Evolutionary conservation across 306 rosid species (phyloP), one percentile per base, ranked within the genome.

Genomic region (Biancaea sappan): DNA sequence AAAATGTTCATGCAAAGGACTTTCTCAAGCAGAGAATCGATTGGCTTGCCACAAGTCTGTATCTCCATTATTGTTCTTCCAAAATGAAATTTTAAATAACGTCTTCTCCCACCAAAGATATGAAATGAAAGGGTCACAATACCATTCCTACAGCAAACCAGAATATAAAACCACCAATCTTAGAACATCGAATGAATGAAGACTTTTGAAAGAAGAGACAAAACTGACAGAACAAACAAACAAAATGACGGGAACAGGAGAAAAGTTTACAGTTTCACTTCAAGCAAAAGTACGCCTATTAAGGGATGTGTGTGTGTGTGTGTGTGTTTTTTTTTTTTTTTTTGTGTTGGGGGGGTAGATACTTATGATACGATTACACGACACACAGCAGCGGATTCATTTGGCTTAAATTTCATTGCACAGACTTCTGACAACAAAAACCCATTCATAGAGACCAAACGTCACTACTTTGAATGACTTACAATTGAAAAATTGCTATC

Each of bases 1-100:
- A 92, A 59, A 84, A 95, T 92, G 78, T 95, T 95, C 98, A 95
- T 90, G 74, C 93, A 90, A 21, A 95, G 97, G 14, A 95, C 99
- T 80, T 80, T 95, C 88, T 95, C 99, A 48, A 95, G 81, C 87
- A 95, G 90, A 29, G 99, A 90, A 66, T 95, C 99, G 66, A 95
- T 92, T 44, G 98, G 85, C 77, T 50, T 95, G 69, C 99, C 99
- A 68, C 81, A 80, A 66, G 90, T 90, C 79, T 87, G 92, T 77
- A 92, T 77, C 91, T 95, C 99, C 99, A 95, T 95, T 2, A 35
- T 0, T 44, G 16, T 59, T 43, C 76, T 24, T 79, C 80, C 69
- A 68, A 60, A 48, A 35, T 68, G 51, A 5, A 25, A 81, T 62
- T 25, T 37, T 24, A 28, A 28, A 19, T 56, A 61, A 53, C 41